Evolutionary conservation across 495 filamentous ascomycete genomes (phyloP).

Genomic region (Lophiotrema nucula): DNA sequence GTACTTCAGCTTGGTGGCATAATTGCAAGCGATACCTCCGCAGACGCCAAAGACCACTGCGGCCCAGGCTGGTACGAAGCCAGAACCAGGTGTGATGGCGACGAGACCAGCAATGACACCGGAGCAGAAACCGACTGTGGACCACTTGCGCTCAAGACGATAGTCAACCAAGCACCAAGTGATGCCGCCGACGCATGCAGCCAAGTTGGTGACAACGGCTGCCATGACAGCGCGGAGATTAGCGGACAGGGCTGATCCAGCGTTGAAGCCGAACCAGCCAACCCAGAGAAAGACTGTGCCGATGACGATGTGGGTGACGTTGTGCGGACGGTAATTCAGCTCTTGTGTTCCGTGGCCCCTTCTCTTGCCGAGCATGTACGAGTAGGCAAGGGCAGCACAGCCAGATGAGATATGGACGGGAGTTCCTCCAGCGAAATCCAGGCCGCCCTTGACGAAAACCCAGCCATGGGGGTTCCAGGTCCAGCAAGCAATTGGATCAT

Average conservation of each 20-base stretch:
- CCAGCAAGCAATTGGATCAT: conserved; percentile 96
- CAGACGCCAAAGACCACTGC: conserved; percentile 87
- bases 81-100: conserved; percentile 88
- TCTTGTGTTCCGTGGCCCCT: conserved; percentile 82
- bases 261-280: conserved; percentile 99
- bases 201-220: conserved; percentile 67
- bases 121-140: conserved; percentile 93
- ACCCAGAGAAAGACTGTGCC: conserved; percentile 99
- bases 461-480: conserved; percentile 92
- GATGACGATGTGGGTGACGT: conserved; percentile 94
- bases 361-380: conserved; percentile 78
- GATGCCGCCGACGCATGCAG: conserved; percentile 82
- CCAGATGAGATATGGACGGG: conserved; percentile 96
- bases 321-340: conserved; percentile 95
- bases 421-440: conserved; percentile 95
- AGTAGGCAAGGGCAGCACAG: conserved; percentile 83
- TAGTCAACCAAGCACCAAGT: conserved; percentile 97
- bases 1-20: conserved; percentile 96
- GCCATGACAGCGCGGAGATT: conserved; percentile 86
- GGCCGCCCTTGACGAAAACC: conserved; percentile 77
- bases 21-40: conserved; percentile 84
- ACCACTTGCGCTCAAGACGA: conserved; percentile 92
- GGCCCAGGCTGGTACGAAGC: conserved; percentile 88
- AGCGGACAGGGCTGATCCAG: conserved; percentile 82
- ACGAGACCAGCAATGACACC: conserved; percentile 91